These are phyloP conservation scores for Eucalyptus marginata DNA, from an alignment of 345 rosid genomes.

Conservation along the genomic window DNA sequence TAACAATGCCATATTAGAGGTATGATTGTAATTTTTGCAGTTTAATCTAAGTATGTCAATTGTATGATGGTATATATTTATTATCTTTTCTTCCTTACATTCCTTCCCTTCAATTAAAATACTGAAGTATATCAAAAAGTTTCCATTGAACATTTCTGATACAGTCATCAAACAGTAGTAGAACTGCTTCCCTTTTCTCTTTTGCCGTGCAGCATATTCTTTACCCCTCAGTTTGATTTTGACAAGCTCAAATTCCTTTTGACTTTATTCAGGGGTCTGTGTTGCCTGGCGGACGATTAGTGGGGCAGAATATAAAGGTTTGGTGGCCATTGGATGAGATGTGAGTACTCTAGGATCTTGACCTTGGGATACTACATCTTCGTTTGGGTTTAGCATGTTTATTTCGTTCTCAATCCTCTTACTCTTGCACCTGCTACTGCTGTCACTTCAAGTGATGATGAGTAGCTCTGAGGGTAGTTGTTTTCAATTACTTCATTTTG, in stretches of 20 bases:
- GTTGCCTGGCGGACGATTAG: not conserved
- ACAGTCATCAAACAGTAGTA: not conserved
- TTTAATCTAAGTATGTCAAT: not conserved
- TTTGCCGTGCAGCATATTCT: not conserved
- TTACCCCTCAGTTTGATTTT: not conserved
- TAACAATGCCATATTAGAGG: not conserved
- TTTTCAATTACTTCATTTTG: not conserved
- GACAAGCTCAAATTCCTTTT: not conserved
- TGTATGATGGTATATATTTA: not conserved
- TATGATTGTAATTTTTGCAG: not conserved
- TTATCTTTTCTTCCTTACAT: not conserved
- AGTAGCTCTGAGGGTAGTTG: not conserved
- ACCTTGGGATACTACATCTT: not conserved
- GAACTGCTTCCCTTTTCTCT: not conserved
- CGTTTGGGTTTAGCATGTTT: not conserved
- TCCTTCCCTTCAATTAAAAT: not conserved
- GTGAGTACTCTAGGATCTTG: not conserved
- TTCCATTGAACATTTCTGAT: not conserved
- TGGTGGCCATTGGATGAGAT: not conserved
- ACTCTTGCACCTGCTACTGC: not conserved
- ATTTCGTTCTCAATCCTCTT: not conserved
- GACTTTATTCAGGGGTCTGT: not conserved
- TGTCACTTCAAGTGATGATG: not conserved
- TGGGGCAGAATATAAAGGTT: not conserved
- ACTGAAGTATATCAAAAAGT: not conserved